These are phyloP conservation scores for Pisolithus albus DNA, from an alignment of 768 basidiomycete genomes.

Conservation along the genomic window DNA sequence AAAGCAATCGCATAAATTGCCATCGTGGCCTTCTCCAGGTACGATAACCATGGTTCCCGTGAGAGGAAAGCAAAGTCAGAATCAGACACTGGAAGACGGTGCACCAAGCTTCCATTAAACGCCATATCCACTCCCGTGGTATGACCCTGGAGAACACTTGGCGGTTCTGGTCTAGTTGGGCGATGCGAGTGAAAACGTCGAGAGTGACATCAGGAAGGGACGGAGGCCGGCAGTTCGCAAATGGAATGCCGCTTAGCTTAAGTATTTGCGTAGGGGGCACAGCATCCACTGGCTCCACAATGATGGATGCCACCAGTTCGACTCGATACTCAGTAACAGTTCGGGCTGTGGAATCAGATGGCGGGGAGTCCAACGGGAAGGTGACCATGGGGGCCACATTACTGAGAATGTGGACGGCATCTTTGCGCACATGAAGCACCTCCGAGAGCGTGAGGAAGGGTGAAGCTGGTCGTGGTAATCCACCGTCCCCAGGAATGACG, in stretches of 20 bases:
- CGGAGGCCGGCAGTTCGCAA: constrained; percentile 46
- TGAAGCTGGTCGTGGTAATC: constrained; percentile 39
- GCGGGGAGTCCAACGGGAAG: constrained; percentile 35
- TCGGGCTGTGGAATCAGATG: constrained; percentile 37
- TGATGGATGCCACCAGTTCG: constrained; percentile 64
- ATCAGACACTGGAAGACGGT: constrained; percentile 76
- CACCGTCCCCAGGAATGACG: constrained; percentile 26
- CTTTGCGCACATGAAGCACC: constrained; percentile 66
- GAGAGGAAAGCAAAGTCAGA: constrained; percentile 62
- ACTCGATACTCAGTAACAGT: constrained; percentile 55
- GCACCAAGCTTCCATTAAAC: constrained; percentile 66
- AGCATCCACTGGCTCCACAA: constrained; percentile 63
- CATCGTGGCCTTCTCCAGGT: constrained; percentile 73
- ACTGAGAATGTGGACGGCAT: constrained; percentile 63
- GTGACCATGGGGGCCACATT: constrained; percentile 50
- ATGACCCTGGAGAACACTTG: constrained; percentile 59
- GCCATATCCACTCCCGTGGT: constrained; percentile 49
- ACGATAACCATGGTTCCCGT: constrained; percentile 66
- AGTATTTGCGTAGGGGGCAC: constrained; percentile 54
- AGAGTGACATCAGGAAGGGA: constrained; percentile 68
- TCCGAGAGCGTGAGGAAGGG: constrained; percentile 64
- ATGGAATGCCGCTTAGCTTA: constrained; percentile 43
- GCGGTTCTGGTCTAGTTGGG: constrained; percentile 73
- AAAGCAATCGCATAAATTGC: constrained; percentile 85
- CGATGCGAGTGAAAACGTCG: constrained; percentile 76